Percentiles rank a stretch among this genome's conserved stretches.
Evolutionary conservation across 75 land plant species (phyloP).

Genomic region (Pinus taeda): DNA sequence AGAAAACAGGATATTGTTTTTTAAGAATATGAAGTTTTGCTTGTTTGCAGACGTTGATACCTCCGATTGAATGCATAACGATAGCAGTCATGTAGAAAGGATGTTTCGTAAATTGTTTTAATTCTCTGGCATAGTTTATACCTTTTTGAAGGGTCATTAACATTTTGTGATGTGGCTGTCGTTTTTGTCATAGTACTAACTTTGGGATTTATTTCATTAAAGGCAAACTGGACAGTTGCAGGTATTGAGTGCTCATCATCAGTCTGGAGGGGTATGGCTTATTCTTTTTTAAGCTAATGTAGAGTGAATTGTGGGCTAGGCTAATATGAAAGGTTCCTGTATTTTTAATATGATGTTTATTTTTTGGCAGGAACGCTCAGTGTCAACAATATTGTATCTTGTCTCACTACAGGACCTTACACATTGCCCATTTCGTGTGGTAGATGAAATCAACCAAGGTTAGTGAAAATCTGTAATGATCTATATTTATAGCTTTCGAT

Average conservation of each 20-base stretch:
- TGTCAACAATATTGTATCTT: conserved; percentile 94
- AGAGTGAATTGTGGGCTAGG: background rate
- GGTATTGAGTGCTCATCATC: conserved; percentile 97
- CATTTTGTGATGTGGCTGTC: too few species aligned
- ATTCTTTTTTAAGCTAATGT: background rate
- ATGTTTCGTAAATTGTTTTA: too few species aligned
- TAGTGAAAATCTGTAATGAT: conserved; percentile 1
- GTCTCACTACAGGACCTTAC: conserved; percentile 98
- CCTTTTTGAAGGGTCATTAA: too few species aligned
- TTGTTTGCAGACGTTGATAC: too few species aligned
- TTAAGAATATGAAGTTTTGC: too few species aligned
- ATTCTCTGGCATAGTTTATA: too few species aligned
- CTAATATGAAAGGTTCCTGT: conserved; percentile 3
- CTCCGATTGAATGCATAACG: too few species aligned
- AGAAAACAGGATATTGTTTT: too few species aligned
- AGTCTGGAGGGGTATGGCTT: conserved; percentile 92
- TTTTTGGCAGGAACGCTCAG: conserved; percentile 83
- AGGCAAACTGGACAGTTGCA: conserved; percentile 96
- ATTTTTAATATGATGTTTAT: background rate
- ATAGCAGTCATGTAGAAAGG: too few species aligned
- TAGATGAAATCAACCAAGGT: conserved; percentile 99
- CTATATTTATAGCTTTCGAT: background rate
- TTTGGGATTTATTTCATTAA: background rate
- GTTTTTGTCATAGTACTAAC: too few species aligned
- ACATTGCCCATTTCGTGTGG: conserved; percentile 97